A percentile compares a stretch with the other conserved stretches of the same genome.
These are phyloP conservation scores for Hymenochaete sp. DNA, from an alignment of 1,284 basidiomycete genomes.

Conservation along the genomic window DNA sequence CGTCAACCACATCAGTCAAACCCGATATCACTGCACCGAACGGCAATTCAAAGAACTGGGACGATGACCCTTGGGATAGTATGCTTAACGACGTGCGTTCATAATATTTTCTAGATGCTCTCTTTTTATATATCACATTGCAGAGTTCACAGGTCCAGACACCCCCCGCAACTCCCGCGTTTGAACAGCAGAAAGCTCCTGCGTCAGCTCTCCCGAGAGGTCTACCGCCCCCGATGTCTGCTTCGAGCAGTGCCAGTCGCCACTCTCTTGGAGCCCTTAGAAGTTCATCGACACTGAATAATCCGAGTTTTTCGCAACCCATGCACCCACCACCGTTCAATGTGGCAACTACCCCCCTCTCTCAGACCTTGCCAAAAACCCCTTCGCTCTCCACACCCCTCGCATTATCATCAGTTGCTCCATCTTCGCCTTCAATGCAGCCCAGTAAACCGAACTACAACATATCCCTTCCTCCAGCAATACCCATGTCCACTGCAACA, in stretches of 20 bases:
- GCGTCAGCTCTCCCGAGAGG: conserved; percentile 3
- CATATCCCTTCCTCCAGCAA: conserved; percentile 9
- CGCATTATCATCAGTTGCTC: neutral
- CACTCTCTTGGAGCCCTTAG: conserved; percentile 14
- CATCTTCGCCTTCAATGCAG: conserved; percentile 1
- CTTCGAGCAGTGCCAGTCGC: conserved; percentile 19
- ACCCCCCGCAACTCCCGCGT: conserved; percentile 18
- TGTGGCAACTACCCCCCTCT: conserved; percentile 1
- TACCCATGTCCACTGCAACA: conserved; percentile 39
- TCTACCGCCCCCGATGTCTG: conserved; percentile 18
- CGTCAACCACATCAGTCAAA: conserved; percentile 36
- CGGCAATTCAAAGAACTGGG: conserved; percentile 49
- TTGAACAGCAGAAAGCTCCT: conserved; percentile 20
- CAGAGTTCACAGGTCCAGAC: conserved; percentile 18
- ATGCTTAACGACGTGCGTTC: conserved; percentile 47
- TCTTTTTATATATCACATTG: neutral
- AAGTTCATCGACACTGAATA: conserved; percentile 19
- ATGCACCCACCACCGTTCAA: conserved; percentile 26
- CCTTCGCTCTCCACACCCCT: conserved; percentile 8
- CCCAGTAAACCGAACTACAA: conserved; percentile 16
- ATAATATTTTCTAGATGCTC: neutral
- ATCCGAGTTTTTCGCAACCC: conserved; percentile 19
- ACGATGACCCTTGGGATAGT: conserved; percentile 74
- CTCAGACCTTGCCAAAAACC: neutral
- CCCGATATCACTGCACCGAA: conserved; percentile 36